These are phyloP conservation scores for Aspergillus flavus DNA, from an alignment of 2,329 filamentous ascomycete species.

Conservation along the genomic window DNA sequence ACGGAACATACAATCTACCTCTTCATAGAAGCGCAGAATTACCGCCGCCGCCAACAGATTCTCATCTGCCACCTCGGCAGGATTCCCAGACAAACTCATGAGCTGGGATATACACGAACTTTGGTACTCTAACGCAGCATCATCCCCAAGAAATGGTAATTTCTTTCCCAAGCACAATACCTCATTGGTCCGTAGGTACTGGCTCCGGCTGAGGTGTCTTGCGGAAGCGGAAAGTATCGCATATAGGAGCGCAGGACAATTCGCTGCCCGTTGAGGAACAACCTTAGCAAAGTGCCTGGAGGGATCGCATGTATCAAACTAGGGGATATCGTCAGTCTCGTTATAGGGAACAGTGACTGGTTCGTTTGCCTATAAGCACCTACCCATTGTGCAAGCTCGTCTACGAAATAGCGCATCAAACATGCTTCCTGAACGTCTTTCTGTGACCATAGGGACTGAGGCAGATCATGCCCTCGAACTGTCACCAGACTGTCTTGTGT, in stretches of 20 bases:
- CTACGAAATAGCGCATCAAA: slow-evolving; percentile 22
- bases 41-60: slow-evolving; percentile 45
- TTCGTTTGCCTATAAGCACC: neutral
- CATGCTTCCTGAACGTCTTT: slow-evolving; percentile 16
- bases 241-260: slow-evolving; percentile 43
- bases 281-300: slow-evolving; percentile 41
- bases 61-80: slow-evolving; percentile 7
- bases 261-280: slow-evolving; percentile 42
- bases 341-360: neutral
- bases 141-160: slow-evolving; percentile 29
- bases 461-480: neutral
- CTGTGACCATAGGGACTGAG: neutral
- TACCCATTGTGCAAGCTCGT: slow-evolving; percentile 23
- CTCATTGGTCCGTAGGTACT: slow-evolving; percentile 7
- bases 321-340: neutral
- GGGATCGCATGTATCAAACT: slow-evolving; percentile 46
- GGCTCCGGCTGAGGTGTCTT: slow-evolving; percentile 31
- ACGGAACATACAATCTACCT: slow-evolving; percentile 33
- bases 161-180: slow-evolving; percentile 13
- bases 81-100: slow-evolving; percentile 27
- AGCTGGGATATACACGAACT: slow-evolving; percentile 42
- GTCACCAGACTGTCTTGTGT: neutral
- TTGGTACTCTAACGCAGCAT: slow-evolving; percentile 43
- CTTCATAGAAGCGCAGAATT: slow-evolving; percentile 48
- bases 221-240: slow-evolving; percentile 40